Percentiles rank a stretch among this genome's conserved stretches.
Evolutionary conservation across 768 basidiomycete species (phyloP).

Genomic region (Leccinum pellstonianum): DNA sequence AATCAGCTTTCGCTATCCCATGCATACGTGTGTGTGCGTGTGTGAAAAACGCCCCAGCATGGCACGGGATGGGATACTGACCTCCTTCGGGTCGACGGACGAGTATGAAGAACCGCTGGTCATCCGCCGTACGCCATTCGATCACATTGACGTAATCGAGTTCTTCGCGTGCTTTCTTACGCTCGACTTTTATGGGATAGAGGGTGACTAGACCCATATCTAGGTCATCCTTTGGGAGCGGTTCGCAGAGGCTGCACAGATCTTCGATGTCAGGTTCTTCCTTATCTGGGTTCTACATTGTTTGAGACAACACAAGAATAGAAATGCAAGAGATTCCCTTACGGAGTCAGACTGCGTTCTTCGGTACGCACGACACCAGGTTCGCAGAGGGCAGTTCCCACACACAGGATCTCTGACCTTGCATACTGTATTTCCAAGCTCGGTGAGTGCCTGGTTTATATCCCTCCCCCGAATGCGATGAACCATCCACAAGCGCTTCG

Average conservation of each 20-base stretch:
- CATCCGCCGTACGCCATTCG: constrained; percentile 58
- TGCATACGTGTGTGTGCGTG: neutral
- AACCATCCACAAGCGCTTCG: constrained; percentile 57
- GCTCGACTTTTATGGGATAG: constrained; percentile 86
- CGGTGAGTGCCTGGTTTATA: constrained; percentile 91
- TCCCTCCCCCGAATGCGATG: constrained; percentile 66
- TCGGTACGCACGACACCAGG: constrained; percentile 66
- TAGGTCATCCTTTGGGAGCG: constrained; percentile 38
- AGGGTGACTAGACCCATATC: constrained; percentile 48
- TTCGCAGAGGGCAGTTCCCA: constrained; percentile 64
- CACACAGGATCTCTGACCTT: constrained; percentile 82
- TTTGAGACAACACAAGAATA: neutral
- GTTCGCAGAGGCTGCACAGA: constrained; percentile 65
- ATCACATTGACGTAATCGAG: constrained; percentile 83
- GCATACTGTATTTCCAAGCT: constrained; percentile 92
- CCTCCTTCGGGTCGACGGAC: constrained; percentile 83
- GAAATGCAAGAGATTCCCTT: neutral
- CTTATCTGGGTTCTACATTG: neutral
- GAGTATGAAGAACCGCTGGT: constrained; percentile 67
- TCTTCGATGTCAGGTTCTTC: constrained; percentile 70
- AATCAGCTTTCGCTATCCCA: constrained; percentile 4
- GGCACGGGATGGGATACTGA: constrained; percentile 31
- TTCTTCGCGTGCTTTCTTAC: constrained; percentile 81
- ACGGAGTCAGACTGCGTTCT: constrained; percentile 15
- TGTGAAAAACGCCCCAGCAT: neutral